Base-by-base conservation (phyloP, 352 stramenopile genomes). In the Phytophthora pseudosyringae region DNA sequence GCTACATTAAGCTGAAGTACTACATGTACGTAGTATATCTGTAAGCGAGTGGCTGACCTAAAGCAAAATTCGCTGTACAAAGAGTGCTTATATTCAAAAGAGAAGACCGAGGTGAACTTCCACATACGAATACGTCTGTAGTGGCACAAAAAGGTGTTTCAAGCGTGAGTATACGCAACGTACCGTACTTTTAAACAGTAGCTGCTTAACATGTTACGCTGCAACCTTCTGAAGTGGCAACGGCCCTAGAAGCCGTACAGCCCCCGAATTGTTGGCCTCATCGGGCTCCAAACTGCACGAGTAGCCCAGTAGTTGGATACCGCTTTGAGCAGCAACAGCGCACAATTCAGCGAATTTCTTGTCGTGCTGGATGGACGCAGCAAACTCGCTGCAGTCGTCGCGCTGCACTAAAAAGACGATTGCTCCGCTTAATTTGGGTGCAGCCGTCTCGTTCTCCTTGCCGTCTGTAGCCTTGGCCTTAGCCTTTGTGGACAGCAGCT, bases 351-450 rank as follows among this genome's bases (percentile, higher is more conserved):
- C 77, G 56, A 95, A 95, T 58, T 75, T 76, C 11, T 72, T 67
- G 59, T 95, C 87, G 58, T 93, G 82, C 18, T 74, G 46, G 13
- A 78, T 64, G 10, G 85, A 90, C 10, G 87, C 85, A 18, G 82
- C 75, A 44, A 95, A 93, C n/a, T 65, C 59, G 36, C 73, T 57
- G 69, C 85, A 93, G 66, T 95, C 87, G 39, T 91, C 70, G 21
- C 87, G 84, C 72, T 95, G 87, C 38, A 95, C 76, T 12, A 95
- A 45, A 48, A 95, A 94, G 12, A 93, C 48, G 46, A 95, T 88
- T 1, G 84, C 70, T 7, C 70, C 80, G 46, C 76, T 89, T 15
- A 80, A 38, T n/a, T 59, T 52, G n/a, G 45, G 11, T 32, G 47
- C 10, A 45, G 57, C 16, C 5, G 29, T 45, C n/a, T 71, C 48